Conservation (phyloP, 2,329 filamentous ascomycete species). For the Pseudocercospora vitis region DNA sequence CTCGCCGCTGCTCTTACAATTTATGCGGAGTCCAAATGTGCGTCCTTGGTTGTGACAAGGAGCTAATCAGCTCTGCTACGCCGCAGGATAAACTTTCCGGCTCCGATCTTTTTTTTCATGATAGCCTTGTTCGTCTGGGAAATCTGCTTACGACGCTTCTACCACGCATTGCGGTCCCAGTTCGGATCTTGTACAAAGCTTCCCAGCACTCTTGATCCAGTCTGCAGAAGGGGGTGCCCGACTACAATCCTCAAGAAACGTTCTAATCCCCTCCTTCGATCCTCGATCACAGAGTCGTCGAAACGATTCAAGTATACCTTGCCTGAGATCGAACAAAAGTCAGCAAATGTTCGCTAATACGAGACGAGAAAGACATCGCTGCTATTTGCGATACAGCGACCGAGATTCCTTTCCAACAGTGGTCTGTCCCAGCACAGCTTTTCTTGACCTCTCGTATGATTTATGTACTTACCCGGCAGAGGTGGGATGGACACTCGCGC, state of each 20-base stretch:
- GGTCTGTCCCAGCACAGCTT: no score
- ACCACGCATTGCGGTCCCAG: conserved; percentile 92
- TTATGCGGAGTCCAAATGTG: no score
- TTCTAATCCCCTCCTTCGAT: conserved; percentile 84
- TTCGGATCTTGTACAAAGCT: conserved; percentile 94
- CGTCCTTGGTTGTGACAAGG: no score
- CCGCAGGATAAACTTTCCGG: not conserved
- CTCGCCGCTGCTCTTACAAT: no score
- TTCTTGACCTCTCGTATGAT: no score
- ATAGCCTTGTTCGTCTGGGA: not conserved
- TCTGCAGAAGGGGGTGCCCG: conserved; percentile 93
- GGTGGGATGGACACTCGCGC: conserved; percentile 94
- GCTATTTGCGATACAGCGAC: no score
- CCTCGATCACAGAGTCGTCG: conserved; percentile 97
- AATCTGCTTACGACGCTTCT: not conserved
- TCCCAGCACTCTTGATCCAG: conserved; percentile 92
- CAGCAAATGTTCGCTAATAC: no score
- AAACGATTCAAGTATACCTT: conserved; percentile 99
- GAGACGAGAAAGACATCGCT: no score
- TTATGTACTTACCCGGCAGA: no score
- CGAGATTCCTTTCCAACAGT: no score
- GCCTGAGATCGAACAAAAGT: no score
- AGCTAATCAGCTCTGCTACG: not conserved
- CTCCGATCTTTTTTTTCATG: no score
- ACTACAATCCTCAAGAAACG: conserved; percentile 97